Base-by-base conservation (phyloP, 805 yeast genomes). In the Zygotorulaspora florentina region DNA sequence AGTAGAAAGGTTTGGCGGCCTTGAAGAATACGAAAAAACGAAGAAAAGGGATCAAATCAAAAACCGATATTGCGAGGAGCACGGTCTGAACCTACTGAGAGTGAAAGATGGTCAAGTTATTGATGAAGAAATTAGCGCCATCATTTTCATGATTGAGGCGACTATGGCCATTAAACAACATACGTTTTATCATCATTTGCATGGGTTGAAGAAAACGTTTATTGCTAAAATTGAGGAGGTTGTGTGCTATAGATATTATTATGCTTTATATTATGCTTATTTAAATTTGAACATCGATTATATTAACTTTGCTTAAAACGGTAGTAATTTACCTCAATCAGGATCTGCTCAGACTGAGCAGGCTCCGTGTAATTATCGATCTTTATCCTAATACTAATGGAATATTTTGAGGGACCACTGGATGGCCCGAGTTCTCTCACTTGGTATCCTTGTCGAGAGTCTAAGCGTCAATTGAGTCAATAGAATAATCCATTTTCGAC, bases 401-500 rank as follows among this genome's bases (percentile, higher is more conserved):
- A 13, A 5, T 33, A 16, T 10, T n/a, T 13, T 33, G 33, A 29
- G 3, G 33, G 8, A 29, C 33, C n/a, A 29, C 33, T 12, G n/a
- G 33, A 29, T 8, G 33, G 25, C 25, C 4, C 25, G 25, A 20
- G 7, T 20, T 20, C 7, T 20, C 25, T 20, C 7, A 3, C 33
- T 29, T 29, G 33, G 6, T 29, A 29, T 29, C 6, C 11, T 29
- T 4, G 33, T 12, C 6, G 15, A 3, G 9, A 12, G 8, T 29
- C 15, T 35, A 37, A 8, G 31, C 40, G 25, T 45, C 48, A 23
- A 61, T 46, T 36, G 66, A 53, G 47, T 62, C 68, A 35, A 66
- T 58, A 3, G 74, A 69, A 46, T 83, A 85, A 61, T 85, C 85
- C 56, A 77, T 83, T 66, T 77, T 83, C 56, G 89, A 83, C 55